These are phyloP conservation scores for Penicillium salamii DNA, from an alignment of 495 filamentous ascomycete genomes.

Conservation along the genomic window DNA sequence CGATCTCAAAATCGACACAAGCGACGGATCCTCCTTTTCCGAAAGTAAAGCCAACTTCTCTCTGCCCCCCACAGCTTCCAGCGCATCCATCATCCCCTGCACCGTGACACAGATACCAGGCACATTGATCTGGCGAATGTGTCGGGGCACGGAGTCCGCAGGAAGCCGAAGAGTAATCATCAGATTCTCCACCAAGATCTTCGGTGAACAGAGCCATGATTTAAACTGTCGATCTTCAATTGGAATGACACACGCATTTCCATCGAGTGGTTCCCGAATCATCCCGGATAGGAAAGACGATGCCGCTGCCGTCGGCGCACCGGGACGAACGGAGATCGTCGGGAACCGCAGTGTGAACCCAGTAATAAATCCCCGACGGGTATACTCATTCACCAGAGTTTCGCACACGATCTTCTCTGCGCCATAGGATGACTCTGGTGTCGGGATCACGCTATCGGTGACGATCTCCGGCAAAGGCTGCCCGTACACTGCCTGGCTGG, in stretches of 20 bases:
- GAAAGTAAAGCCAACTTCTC: conserved; percentile 58
- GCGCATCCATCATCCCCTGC: conserved; percentile 68
- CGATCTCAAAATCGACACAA: conserved; percentile 62
- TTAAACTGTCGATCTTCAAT: conserved; percentile 56
- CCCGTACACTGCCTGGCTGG: conserved; percentile 57
- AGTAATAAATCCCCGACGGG: conserved; percentile 61
- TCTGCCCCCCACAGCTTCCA: conserved; percentile 63
- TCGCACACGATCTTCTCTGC: conserved; percentile 74
- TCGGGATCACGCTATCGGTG: conserved; percentile 56
- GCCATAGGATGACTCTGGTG: conserved; percentile 68
- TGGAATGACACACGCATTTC: conserved; percentile 61
- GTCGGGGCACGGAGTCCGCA: conserved; percentile 44
- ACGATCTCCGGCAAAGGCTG: conserved; percentile 48
- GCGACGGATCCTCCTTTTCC: conserved; percentile 56
- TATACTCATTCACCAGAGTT: conserved; percentile 68
- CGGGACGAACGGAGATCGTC: conserved; percentile 68
- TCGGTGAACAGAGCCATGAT: conserved; percentile 63
- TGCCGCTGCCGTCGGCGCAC: conserved; percentile 65
- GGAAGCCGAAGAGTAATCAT: conserved; percentile 55
- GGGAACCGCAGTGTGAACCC: conserved; percentile 68
- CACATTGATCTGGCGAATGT: conserved; percentile 64
- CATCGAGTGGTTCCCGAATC: conserved; percentile 58
- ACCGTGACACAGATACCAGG: conserved; percentile 68
- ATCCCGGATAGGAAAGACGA: conserved; percentile 70
- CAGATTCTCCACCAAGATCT: conserved; percentile 62